Percentiles rank a stretch among this genome's conserved stretches.
Conservation (phyloP, 2,329 filamentous ascomycete genomes). For the Sarocladiaceae sp. region DNA sequence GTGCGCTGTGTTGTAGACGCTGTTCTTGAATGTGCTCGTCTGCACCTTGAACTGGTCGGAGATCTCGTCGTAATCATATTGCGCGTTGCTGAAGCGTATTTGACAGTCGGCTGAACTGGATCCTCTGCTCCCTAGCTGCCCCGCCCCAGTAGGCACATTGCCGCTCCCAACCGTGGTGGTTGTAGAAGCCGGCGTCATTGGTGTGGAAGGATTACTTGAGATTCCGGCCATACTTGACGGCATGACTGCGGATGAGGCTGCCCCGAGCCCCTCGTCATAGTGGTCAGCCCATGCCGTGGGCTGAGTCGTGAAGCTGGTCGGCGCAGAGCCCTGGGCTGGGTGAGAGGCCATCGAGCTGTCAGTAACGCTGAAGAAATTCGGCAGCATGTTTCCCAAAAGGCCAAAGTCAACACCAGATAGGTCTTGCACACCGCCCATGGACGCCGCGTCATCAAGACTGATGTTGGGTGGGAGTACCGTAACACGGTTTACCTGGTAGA, state of each 20-base stretch:
- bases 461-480: conserved; percentile 39
- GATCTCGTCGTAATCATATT: conserved; percentile 45
- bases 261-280: not conserved
- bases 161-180: not conserved
- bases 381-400: not conserved
- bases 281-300: not conserved
- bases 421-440: conserved; percentile 30
- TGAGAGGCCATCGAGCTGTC: not conserved
- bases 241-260: not conserved
- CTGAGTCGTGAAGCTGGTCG: conserved; percentile 31
- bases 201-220: conserved; percentile 6
- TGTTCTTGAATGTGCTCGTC: conserved; percentile 59
- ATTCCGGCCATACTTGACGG: not conserved
- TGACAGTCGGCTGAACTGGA: not conserved
- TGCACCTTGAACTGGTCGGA: conserved; percentile 32
- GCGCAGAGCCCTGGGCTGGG: conserved; percentile 20
- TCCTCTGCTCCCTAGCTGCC: not conserved
- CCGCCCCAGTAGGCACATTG: not conserved
- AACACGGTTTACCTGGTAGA: conserved; percentile 45
- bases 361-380: not conserved
- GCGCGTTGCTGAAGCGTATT: conserved; percentile 43
- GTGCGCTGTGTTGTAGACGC: conserved; percentile 60
- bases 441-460: conserved; percentile 33
- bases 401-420: not conserved
- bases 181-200: conserved; percentile 21